Percentiles rank a stretch among this genome's conserved stretches.
Evolutionary conservation across 2,329 filamentous ascomycete genomes (phyloP).

Genomic region (Fusarium ambrosium): DNA sequence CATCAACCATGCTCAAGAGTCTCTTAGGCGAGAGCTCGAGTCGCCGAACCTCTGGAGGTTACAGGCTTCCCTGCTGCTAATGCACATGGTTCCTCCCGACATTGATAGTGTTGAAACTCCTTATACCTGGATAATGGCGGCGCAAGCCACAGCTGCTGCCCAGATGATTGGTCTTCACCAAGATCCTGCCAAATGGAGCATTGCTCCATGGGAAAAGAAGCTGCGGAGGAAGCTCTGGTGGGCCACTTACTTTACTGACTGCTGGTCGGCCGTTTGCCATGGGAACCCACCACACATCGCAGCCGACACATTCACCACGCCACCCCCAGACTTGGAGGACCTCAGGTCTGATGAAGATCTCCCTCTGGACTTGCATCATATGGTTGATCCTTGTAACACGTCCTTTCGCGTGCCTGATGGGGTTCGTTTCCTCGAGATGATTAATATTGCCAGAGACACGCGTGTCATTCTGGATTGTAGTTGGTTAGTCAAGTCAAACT

Average conservation of each 20-base stretch:
- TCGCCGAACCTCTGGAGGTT: constrained; percentile 61
- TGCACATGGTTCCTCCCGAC: constrained; percentile 60
- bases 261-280: constrained; percentile 61
- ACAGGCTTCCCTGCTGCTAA: constrained; percentile 61
- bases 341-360: constrained; percentile 59
- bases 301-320: constrained; percentile 56
- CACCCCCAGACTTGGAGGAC: constrained; percentile 57
- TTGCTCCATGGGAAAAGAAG: constrained; percentile 58
- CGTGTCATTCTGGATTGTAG: constrained; percentile 52
- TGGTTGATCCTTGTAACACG: constrained; percentile 52
- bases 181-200: constrained; percentile 58
- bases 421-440: constrained; percentile 54
- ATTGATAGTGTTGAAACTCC: constrained; percentile 63
- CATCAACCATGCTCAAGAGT: constrained; percentile 57
- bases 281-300: constrained; percentile 62
- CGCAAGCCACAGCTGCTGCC: constrained; percentile 59
- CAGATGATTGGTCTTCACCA: constrained; percentile 62
- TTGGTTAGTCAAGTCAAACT: constrained; percentile 46
- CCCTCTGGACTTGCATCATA: constrained; percentile 48
- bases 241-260: constrained; percentile 58
- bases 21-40: constrained; percentile 60
- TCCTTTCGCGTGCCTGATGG: constrained; percentile 53
- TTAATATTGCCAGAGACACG: constrained; percentile 50
- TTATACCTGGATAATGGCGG: constrained; percentile 58
- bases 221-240: constrained; percentile 62